Conservation (phyloP, 495 filamentous ascomycete species). For the Penicillium taxi region DNA sequence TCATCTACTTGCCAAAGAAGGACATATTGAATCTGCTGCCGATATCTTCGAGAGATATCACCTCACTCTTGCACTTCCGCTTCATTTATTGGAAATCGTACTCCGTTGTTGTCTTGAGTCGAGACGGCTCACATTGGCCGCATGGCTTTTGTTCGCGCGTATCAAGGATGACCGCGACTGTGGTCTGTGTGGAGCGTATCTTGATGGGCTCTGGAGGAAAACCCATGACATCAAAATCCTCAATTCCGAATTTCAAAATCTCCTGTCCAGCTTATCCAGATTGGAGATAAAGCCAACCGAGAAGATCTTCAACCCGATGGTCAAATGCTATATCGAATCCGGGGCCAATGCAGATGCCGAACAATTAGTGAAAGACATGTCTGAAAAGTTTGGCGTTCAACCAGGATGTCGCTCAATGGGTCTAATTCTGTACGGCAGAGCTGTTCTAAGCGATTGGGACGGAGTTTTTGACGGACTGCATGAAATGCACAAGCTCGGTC, state of each 20-base stretch:
- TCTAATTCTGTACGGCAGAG: slow-evolving; percentile 29
- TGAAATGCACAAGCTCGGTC: slow-evolving; percentile 32
- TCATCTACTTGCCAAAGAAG: slow-evolving; percentile 33
- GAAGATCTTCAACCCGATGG: slow-evolving; percentile 38
- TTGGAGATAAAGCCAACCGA: slow-evolving; percentile 26
- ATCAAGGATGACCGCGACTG: slow-evolving; percentile 28
- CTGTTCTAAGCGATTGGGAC: slow-evolving; percentile 36
- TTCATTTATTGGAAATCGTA: slow-evolving; percentile 31
- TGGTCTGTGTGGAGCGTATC: slow-evolving; percentile 32
- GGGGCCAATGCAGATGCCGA: slow-evolving; percentile 32
- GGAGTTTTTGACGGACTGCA: slow-evolving; percentile 29
- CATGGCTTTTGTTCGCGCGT: slow-evolving; percentile 26
- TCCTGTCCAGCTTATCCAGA: slow-evolving; percentile 20
- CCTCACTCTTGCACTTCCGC: slow-evolving; percentile 19
- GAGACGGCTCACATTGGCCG: slow-evolving; percentile 28
- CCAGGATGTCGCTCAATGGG: slow-evolving; percentile 34
- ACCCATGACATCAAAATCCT: slow-evolving; percentile 33
- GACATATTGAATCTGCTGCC: slow-evolving; percentile 33
- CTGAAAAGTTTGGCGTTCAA: slow-evolving; percentile 17
- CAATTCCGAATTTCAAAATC: slow-evolving; percentile 24
- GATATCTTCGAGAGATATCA: slow-evolving; percentile 28
- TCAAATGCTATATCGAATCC: slow-evolving; percentile 34
- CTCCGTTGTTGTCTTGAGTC: slow-evolving; percentile 38
- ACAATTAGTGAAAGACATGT: slow-evolving; percentile 31
- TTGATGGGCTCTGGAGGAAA: slow-evolving; percentile 39